phyloP scores from a whole-genome alignment of 31 red algal species.

The Bonnemaisonia californica region DNA sequence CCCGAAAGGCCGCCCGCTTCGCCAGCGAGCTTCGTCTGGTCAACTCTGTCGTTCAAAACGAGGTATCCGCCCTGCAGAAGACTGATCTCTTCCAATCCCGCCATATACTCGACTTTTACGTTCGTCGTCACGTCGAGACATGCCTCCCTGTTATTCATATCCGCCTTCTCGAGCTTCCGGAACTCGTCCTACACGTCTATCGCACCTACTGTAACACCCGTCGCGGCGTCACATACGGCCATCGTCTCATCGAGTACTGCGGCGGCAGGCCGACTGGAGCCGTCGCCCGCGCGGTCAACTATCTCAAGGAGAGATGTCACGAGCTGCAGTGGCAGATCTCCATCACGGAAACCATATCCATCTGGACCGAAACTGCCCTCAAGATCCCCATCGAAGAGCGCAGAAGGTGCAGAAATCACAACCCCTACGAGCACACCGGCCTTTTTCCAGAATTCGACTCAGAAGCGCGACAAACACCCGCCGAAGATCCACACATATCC shows the following conservation, averaged over 20 bases:
- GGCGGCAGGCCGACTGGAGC: constrained; percentile 18
- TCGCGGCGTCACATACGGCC: constrained; percentile 31
- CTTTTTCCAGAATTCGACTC: no score
- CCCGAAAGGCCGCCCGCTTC: background rate
- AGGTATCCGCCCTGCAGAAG: constrained; percentile 2
- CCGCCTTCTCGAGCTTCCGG: constrained; percentile 24
- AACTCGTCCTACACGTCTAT: constrained; percentile 37
- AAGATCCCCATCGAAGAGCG: constrained; percentile 35
- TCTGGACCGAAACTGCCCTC: constrained; percentile 25
- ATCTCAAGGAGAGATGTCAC: constrained; percentile 19
- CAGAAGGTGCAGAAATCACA: background rate
- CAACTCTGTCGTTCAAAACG: constrained; percentile 24
- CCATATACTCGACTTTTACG: constrained; percentile 19
- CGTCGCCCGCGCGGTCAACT: constrained; percentile 31
- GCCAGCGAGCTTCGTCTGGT: constrained; percentile 19
- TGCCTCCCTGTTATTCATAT: constrained; percentile 47
- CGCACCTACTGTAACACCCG: constrained; percentile 23
- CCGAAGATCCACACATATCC: no score
- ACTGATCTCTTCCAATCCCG: background rate
- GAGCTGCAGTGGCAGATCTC: constrained; percentile 34
- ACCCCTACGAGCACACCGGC: no score
- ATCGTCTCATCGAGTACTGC: background rate
- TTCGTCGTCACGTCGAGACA: constrained; percentile 29
- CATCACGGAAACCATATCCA: constrained; percentile 23
- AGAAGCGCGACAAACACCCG: no score